Percentiles rank a stretch among this genome's conserved stretches.
Evolutionary conservation across 495 filamentous ascomycete genomes (phyloP).

Genomic region (Podospora fimiseda): DNA sequence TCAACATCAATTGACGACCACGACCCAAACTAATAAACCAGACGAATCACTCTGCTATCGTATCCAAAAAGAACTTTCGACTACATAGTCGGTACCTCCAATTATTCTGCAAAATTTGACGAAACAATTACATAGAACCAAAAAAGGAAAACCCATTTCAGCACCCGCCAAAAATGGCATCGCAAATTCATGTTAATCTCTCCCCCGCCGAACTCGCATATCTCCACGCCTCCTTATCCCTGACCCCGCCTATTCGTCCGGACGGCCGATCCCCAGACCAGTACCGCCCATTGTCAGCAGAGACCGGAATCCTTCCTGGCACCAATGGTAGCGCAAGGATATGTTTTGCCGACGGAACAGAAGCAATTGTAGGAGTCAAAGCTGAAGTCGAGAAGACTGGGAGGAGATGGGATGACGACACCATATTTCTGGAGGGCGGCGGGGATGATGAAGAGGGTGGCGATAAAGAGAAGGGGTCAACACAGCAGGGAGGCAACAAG

Average conservation of each 20-base stretch:
- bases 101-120: too few relatives aligned
- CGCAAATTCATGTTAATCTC: slow-evolving; percentile 55
- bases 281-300: slow-evolving; percentile 85
- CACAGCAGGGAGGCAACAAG: slow-evolving; percentile 35
- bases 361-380: slow-evolving; percentile 92
- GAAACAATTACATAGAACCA: too few relatives aligned
- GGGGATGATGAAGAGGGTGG: slow-evolving; percentile 17
- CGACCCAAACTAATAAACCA: too few relatives aligned
- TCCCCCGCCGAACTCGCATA: slow-evolving; percentile 95
- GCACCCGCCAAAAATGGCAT: slow-evolving; percentile 30
- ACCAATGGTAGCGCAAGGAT: slow-evolving; percentile 90
- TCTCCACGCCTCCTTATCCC: slow-evolving; percentile 79
- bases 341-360: slow-evolving; percentile 89
- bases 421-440: slow-evolving; percentile 18
- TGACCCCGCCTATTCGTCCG: slow-evolving; percentile 76
- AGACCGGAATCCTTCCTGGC: slow-evolving; percentile 79
- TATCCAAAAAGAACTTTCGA: too few relatives aligned
- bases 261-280: slow-evolving; percentile 76
- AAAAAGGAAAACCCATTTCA: too few relatives aligned
- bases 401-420: slow-evolving; percentile 28
- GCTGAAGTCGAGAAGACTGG: slow-evolving; percentile 75
- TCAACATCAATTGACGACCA: too few relatives aligned
- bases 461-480: slow-evolving; percentile 3
- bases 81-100: too few relatives aligned
- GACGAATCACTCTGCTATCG: too few relatives aligned